phyloP scores from a whole-genome alignment of 1,139 yeast species.

The Suhomyces bokatorum region DNA sequence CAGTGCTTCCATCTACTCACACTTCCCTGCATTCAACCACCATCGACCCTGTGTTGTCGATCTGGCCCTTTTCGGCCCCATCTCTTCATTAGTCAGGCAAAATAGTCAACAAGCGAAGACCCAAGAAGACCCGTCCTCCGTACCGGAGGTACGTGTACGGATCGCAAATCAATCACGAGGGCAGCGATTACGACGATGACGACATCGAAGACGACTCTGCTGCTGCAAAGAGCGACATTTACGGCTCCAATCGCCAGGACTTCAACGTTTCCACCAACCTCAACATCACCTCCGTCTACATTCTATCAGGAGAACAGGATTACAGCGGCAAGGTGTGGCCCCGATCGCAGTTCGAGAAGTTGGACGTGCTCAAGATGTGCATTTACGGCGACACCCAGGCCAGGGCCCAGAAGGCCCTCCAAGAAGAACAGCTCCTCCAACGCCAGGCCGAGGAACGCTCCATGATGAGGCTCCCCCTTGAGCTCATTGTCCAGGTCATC shows the following conservation, averaged over 20 bases:
- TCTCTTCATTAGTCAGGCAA: constrained; percentile 19
- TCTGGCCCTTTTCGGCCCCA: background rate
- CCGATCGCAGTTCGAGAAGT: constrained; percentile 45
- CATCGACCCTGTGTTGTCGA: background rate
- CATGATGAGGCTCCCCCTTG: constrained; percentile 53
- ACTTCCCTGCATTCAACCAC: background rate
- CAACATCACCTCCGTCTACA: constrained; percentile 37
- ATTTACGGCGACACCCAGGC: constrained; percentile 21
- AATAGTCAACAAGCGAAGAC: constrained; percentile 85
- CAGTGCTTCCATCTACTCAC: background rate
- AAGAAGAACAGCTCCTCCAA: constrained; percentile 19
- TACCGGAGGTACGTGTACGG: constrained; percentile 78
- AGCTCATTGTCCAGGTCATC: constrained; percentile 57
- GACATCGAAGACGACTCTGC: constrained; percentile 16
- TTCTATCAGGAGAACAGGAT: constrained; percentile 29
- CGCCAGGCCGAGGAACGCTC: constrained; percentile 16
- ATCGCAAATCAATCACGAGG: constrained; percentile 37
- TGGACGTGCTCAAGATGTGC: constrained; percentile 44
- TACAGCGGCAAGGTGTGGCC: constrained; percentile 41
- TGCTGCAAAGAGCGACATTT: constrained; percentile 3
- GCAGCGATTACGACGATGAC: constrained; percentile 40
- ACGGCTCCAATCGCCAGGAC: constrained; percentile 26
- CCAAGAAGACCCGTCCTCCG: constrained; percentile 76
- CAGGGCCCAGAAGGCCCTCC: constrained; percentile 17
- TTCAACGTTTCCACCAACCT: constrained; percentile 30